Conservation (phyloP, 257 asterid genomes). For the Penstemon eatonii region DNA sequence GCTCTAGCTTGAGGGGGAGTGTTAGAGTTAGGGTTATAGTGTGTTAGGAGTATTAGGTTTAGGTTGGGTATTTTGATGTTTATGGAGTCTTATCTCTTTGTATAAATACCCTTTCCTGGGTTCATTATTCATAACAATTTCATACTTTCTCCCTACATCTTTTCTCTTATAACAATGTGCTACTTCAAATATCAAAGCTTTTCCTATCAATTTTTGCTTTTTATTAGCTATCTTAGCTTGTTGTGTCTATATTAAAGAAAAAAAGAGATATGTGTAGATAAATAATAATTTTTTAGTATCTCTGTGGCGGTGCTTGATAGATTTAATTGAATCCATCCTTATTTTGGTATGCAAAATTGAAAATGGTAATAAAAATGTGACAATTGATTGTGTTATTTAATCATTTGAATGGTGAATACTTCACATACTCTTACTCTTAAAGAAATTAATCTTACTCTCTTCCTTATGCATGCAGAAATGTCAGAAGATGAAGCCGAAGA, state of each 20-base stretch:
- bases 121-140: no score
- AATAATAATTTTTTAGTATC: neutral
- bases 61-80: no score
- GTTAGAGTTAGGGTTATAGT: no score
- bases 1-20: no score
- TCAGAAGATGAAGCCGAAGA: constrained; percentile 99
- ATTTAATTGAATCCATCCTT: constrained; percentile 17
- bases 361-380: neutral
- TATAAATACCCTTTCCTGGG: no score
- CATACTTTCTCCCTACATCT: no score
- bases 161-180: no score
- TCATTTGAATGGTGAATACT: constrained; percentile 1
- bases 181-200: neutral
- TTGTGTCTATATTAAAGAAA: neutral
- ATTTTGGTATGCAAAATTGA: constrained; percentile 15
- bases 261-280: neutral
- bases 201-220: neutral
- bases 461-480: constrained; percentile 60
- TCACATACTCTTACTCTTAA: neutral
- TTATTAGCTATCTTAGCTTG: neutral
- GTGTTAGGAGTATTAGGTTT: no score
- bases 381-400: neutral
- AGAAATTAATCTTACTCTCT: constrained; percentile 4
- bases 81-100: no score
- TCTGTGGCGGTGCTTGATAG: constrained; percentile 11